A percentile compares a stretch with the other conserved stretches of the same genome.
Conservation (phyloP, 2,329 filamentous ascomycete species). For the Hypoxylon sp. region DNA sequence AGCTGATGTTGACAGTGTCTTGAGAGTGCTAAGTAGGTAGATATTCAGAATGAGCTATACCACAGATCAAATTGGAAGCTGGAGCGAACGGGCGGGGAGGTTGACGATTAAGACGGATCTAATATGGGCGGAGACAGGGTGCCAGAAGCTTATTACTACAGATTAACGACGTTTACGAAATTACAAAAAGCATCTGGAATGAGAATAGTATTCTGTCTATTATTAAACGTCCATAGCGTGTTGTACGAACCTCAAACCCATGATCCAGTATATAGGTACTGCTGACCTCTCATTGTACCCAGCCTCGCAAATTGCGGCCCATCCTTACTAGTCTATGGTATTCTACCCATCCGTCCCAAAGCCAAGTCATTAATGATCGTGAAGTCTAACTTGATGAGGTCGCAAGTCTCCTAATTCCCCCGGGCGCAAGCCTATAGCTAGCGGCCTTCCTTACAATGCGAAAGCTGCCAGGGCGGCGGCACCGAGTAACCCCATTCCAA, state of each 20-base stretch:
- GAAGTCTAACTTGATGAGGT: conserved; percentile 18
- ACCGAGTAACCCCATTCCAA: conserved; percentile 47
- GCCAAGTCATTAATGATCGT: conserved; percentile 34
- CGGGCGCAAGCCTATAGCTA: background rate
- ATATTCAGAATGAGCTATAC: background rate
- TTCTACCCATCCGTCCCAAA: conserved; percentile 25
- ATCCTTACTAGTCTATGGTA: conserved; percentile 35
- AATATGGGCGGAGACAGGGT: too few relatives aligned
- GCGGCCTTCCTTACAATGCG: conserved; percentile 38
- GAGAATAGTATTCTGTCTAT: background rate
- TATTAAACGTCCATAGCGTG: conserved; percentile 7
- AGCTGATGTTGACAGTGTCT: background rate
- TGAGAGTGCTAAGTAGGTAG: background rate
- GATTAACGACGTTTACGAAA: background rate
- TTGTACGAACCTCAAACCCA: background rate
- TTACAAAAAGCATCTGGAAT: background rate
- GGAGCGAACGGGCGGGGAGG: too few relatives aligned
- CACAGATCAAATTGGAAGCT: background rate
- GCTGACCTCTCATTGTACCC: conserved; percentile 6
- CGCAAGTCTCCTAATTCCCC: background rate
- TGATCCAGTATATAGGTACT: conserved; percentile 14
- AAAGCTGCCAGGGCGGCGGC: conserved; percentile 44
- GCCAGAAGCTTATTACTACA: background rate
- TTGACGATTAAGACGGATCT: background rate
- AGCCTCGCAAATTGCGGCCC: conserved; percentile 23